phyloP scores from a whole-genome alignment of 2,329 filamentous ascomycete genomes.

The Fusarium sp. region DNA sequence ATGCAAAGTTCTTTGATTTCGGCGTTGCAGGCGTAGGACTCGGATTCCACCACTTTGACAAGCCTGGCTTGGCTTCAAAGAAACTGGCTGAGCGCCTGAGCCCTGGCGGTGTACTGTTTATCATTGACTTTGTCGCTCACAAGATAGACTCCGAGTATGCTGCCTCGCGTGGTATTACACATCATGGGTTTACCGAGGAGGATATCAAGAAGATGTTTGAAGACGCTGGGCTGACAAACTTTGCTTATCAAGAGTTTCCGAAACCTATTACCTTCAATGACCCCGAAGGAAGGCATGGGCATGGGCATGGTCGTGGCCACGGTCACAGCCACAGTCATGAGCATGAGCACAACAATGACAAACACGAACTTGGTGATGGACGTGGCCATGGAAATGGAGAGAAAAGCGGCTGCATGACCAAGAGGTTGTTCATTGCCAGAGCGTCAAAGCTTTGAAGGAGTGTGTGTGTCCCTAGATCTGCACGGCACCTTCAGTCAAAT shows the following conservation, averaged over 20 bases:
- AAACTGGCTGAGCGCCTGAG: slow-evolving; percentile 72
- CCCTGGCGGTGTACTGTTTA: slow-evolving; percentile 74
- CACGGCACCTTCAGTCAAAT: too few relatives aligned
- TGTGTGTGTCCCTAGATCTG: not conserved
- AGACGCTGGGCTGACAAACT: slow-evolving; percentile 71
- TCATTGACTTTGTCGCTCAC: slow-evolving; percentile 76
- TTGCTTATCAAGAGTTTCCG: slow-evolving; percentile 68
- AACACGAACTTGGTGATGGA: slow-evolving; percentile 12
- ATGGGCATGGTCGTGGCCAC: slow-evolving; percentile 11
- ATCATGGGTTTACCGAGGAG: slow-evolving; percentile 74
- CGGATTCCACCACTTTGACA: slow-evolving; percentile 76
- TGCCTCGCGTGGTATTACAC: slow-evolving; percentile 67
- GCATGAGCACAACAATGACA: not conserved
- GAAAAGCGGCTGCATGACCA: slow-evolving; percentile 14
- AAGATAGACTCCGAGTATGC: slow-evolving; percentile 47
- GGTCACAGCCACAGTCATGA: slow-evolving; percentile 16
- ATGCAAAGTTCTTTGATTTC: slow-evolving; percentile 75
- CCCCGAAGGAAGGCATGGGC: slow-evolving; percentile 3
- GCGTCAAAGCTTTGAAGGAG: slow-evolving; percentile 56
- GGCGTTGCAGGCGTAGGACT: slow-evolving; percentile 74
- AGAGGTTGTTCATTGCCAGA: slow-evolving; percentile 61
- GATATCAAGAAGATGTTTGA: slow-evolving; percentile 72
- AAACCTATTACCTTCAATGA: slow-evolving; percentile 61
- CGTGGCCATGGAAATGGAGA: not conserved
- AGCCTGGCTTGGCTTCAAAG: slow-evolving; percentile 70